Base-by-base conservation (phyloP, 2,329 filamentous ascomycete species). In the Piedraia hortae region DNA sequence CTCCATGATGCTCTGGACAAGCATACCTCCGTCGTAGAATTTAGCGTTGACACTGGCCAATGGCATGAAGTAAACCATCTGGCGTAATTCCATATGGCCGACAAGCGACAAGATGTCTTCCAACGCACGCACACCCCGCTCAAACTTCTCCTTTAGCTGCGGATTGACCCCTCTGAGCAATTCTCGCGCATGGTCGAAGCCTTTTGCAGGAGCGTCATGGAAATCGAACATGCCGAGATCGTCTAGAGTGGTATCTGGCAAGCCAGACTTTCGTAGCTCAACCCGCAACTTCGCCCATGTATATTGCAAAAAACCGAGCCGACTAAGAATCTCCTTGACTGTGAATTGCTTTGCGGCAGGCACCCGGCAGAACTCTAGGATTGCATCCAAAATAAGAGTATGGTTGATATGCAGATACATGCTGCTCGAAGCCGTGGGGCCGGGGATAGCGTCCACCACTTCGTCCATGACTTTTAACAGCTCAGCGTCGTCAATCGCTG, bases 371-470 rank as follows among this genome's bases (percentile, higher is more conserved):
- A 72, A 73, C 24, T 89, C 75, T 42, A 93, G 74, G n/a, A 93
- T 71, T 10, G 77, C 55, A 24, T 82, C 69, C 6, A 97, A 50
- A 3, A 97, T 54, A 40, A 78, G 69, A 0, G 75, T 75, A 40
- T 97, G 85, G 21, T 85, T 85, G 16, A 97, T 45, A 31, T 90
- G 68, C 34, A 91, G 88, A 38, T 73, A 88, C 63, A 91, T 77
- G 12, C 65, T 61, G 2, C 59, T 57, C 1, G 62, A 56, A 6
- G 62, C 57, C 5, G 31, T 27, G 7, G 89, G 52, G 2, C 68
- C 64, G 0, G 80, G 80, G 30, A 93, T 80, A 4, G 69, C 60
- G 21, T 66, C 57, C 9, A 88, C 59, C 18, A 91, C 71, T 41
- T 97, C 85, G 39, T 97, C 85, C 11, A 93, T 51, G 2, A 93